Evolutionary conservation across 305 asterid genomes (phyloP).

Genomic region (Fraxinus floribunda): DNA sequence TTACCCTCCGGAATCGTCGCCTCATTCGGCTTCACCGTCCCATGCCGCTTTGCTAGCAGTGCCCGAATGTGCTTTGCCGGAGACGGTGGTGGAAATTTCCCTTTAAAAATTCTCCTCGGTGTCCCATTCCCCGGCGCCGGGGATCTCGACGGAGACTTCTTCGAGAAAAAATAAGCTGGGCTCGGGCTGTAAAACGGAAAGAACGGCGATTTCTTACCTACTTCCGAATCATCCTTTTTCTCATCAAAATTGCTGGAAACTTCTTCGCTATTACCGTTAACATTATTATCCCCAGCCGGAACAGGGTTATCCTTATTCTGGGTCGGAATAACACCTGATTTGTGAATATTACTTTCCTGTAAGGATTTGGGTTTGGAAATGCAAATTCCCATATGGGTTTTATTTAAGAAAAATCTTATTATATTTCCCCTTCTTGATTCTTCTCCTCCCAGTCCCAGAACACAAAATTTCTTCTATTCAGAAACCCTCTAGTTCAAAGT

Average conservation of each 20-base stretch:
- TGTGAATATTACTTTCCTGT: slow-evolving; percentile 26
- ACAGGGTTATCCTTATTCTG: slow-evolving; percentile 24
- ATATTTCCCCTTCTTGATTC: slow-evolving; percentile 3
- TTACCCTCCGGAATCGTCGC: slow-evolving; percentile 60
- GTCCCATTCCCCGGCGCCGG: slow-evolving; percentile 55
- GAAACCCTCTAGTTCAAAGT: slow-evolving; percentile 18
- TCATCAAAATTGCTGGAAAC: slow-evolving; percentile 27
- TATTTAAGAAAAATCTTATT: not conserved
- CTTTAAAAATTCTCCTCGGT: slow-evolving; percentile 58
- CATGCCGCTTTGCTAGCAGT: slow-evolving; percentile 62
- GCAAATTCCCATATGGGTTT: slow-evolving; percentile 55
- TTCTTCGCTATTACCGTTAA: slow-evolving; percentile 7
- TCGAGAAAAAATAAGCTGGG: slow-evolving; percentile 62
- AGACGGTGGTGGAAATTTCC: slow-evolving; percentile 78
- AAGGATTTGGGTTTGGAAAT: slow-evolving; percentile 54
- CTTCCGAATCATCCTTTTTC: slow-evolving; percentile 34
- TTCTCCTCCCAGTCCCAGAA: slow-evolving; percentile 11
- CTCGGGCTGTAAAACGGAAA: slow-evolving; percentile 77
- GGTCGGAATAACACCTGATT: slow-evolving; percentile 13
- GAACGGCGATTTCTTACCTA: slow-evolving; percentile 50
- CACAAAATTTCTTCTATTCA: not conserved
- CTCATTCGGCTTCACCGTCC: slow-evolving; percentile 68
- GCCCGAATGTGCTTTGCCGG: slow-evolving; percentile 89
- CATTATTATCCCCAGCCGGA: slow-evolving; percentile 19
- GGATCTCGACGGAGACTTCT: slow-evolving; percentile 71